Conservation (phyloP, 2,329 filamentous ascomycete genomes). For the Aureobasidium sp. region DNA sequence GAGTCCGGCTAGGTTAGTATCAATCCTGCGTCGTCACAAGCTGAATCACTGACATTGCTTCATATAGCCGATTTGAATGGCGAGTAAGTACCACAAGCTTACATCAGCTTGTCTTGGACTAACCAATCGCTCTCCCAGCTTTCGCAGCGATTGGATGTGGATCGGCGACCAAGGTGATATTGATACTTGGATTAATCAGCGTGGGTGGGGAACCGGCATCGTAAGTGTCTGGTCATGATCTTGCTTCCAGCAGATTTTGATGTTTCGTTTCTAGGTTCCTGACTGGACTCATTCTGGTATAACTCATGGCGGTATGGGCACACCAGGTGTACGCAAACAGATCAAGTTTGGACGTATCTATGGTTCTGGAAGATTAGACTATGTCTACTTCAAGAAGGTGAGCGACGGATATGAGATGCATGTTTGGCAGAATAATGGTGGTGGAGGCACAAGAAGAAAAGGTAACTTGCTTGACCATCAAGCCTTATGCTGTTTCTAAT, state of each 20-base stretch:
- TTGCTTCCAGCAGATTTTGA: no score
- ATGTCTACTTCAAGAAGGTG: not conserved
- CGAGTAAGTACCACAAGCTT: no score
- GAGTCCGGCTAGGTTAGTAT: no score
- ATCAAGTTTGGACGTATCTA: not conserved
- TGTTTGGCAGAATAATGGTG: conserved; percentile 15
- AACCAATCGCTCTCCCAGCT: no score
- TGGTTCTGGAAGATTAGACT: not conserved
- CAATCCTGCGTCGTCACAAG: no score
- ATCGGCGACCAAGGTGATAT: not conserved
- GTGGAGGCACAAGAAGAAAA: conserved; percentile 12
- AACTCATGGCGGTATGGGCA: not conserved
- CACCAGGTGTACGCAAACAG: not conserved
- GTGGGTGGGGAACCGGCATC: not conserved
- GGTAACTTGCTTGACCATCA: no score
- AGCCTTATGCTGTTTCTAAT: no score
- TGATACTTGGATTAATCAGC: not conserved
- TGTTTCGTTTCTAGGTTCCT: not conserved
- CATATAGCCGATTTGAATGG: no score
- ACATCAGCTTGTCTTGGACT: no score
- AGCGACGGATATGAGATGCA: not conserved
- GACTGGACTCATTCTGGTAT: not conserved
- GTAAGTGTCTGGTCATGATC: not conserved
- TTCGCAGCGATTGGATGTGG: no score
- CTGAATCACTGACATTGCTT: no score